Base-by-base conservation (phyloP, 805 yeast genomes). In the Candida corydali region DNA sequence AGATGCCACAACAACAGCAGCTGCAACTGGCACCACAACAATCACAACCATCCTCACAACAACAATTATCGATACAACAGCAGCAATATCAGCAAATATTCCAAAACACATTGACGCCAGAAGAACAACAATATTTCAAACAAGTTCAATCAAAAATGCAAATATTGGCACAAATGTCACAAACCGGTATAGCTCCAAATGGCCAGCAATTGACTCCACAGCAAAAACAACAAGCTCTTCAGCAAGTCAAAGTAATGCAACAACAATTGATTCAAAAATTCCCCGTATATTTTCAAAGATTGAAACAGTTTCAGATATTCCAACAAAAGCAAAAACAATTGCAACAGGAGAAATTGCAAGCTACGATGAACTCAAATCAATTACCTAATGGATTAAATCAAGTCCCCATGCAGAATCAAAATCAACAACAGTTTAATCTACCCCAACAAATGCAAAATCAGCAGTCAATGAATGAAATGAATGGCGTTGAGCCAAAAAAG, bases 81-180 rank as follows among this genome's bases (percentile, higher is more conserved):
- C 69, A 62, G 34, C 70, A 65, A 35, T 72, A 67, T 36, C 72
- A 67, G 44, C 72, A 67, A 40, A 61, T 67, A n/a, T 66, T 67
- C 60, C 71, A 63, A 35, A 58, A 46, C 40, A 50, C 68, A 8
- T 54, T 67, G 31, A 48, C 63, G 3, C 63, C 70, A 1, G 65
- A 65, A 37, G 73, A 67, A 39, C 73, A 67, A 38, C 68, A 60
- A 33, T 45, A 54, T 4, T 67, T 63, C 53, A 57, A 63, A 39
- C 71, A 65, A 33, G 46, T 62, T 37, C 73, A 67, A 41, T 43
- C 56, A 2, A 52, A 63, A 28, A 62, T 65, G 62, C 59, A 54
- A 38, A 59, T 70, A 2, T 61, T 65, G 32, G 65, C 63, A 2
- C 54, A 55, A 37, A 66, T 67, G 70, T 68, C 71, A 4, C 61